These are phyloP conservation scores for Fusarium algeriense DNA, from an alignment of 2,329 filamentous ascomycete genomes.

Conservation along the genomic window DNA sequence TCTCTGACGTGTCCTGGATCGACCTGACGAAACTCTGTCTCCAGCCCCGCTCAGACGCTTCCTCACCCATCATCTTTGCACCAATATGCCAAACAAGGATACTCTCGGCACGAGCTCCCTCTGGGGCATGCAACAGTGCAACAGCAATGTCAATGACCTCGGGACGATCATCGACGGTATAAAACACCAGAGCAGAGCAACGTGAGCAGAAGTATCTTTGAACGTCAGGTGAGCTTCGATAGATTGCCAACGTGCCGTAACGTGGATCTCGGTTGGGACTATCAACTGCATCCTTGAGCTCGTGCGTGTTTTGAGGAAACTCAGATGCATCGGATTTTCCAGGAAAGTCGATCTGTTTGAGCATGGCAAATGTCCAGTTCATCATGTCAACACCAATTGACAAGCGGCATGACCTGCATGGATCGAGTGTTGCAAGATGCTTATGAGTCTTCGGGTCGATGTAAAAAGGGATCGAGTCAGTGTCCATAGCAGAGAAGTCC, in stretches of 20 bases:
- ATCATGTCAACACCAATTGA: slow-evolving; percentile 58
- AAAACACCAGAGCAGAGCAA: slow-evolving; percentile 63
- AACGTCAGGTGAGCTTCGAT: slow-evolving; percentile 58
- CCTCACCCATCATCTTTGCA: slow-evolving; percentile 8
- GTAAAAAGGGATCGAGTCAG: slow-evolving; percentile 55
- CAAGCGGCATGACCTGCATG: slow-evolving; percentile 62
- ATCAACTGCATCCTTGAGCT: slow-evolving; percentile 53
- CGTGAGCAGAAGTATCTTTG: slow-evolving; percentile 62
- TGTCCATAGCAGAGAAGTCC: slow-evolving; percentile 29
- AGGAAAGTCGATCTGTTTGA: slow-evolving; percentile 55
- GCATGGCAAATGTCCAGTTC: slow-evolving; percentile 59
- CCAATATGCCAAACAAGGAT: slow-evolving; percentile 58
- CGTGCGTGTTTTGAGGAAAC: slow-evolving; percentile 29
- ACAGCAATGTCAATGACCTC: slow-evolving; percentile 59
- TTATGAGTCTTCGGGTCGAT: slow-evolving; percentile 59
- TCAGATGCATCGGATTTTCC: neutral
- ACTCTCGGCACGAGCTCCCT: slow-evolving; percentile 61
- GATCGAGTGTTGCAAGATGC: slow-evolving; percentile 55
- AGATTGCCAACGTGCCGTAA: slow-evolving; percentile 58
- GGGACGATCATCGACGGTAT: slow-evolving; percentile 54
- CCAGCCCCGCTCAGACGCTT: slow-evolving; percentile 35
- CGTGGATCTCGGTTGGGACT: slow-evolving; percentile 48
- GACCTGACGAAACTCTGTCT: slow-evolving; percentile 21
- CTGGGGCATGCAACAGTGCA: slow-evolving; percentile 57
- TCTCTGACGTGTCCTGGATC: slow-evolving; percentile 36